Evolutionary conservation across 192 early-diverging fungal genomes (phyloP).

Genomic region (Gonapodya sp.): DNA sequence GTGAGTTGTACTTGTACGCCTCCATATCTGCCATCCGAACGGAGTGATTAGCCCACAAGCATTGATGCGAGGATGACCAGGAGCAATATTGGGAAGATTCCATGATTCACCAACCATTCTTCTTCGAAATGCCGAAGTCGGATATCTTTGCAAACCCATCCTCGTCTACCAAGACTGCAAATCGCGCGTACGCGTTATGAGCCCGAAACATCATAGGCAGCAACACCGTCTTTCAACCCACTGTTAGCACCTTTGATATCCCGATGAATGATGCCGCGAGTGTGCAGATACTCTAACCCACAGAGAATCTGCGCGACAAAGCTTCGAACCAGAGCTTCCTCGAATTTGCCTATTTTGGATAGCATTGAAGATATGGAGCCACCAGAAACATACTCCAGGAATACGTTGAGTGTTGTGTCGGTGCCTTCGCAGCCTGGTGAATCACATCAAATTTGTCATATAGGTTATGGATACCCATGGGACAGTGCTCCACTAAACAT

Average conservation of each 20-base stretch:
- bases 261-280: slow-evolving; percentile 88
- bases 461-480: slow-evolving; percentile 30
- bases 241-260: slow-evolving; percentile 81
- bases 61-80: slow-evolving; percentile 6
- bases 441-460: slow-evolving; percentile 28
- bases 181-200: not conserved
- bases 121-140: slow-evolving; percentile 99
- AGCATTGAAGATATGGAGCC: slow-evolving; percentile 84
- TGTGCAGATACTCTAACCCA: slow-evolving; percentile 91
- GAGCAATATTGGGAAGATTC: not conserved
- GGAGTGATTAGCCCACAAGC: slow-evolving; percentile 17
- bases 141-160: slow-evolving; percentile 93
- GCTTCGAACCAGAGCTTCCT: slow-evolving; percentile 68
- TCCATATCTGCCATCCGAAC: slow-evolving; percentile 23
- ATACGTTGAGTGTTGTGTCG: slow-evolving; percentile 73
- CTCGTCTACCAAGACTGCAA: slow-evolving; percentile 63
- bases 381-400: slow-evolving; percentile 95
- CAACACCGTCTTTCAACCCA: slow-evolving; percentile 28
- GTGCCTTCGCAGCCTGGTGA: slow-evolving; percentile 70
- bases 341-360: slow-evolving; percentile 78
- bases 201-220: slow-evolving; percentile 1
- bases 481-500: slow-evolving; percentile 4
- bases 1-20: slow-evolving; percentile 30
- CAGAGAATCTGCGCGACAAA: slow-evolving; percentile 85
- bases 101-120: slow-evolving; percentile 32